phyloP scores from a whole-genome alignment of 257 asterid species.

The Cynanchum wilfordii region DNA sequence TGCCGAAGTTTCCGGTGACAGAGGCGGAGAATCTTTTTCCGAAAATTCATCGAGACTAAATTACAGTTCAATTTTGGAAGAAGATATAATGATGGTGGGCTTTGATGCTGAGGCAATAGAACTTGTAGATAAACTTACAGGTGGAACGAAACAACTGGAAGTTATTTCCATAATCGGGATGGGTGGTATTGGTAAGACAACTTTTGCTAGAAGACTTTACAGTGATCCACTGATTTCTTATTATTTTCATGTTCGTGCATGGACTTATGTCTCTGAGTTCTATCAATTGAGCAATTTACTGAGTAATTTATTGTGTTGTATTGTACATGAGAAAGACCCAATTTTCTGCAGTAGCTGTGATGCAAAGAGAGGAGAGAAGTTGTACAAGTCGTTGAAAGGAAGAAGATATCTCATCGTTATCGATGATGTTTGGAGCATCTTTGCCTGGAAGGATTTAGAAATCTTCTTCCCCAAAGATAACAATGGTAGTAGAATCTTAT shows the following conservation, averaged over 20 bases:
- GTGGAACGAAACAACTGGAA: not conserved
- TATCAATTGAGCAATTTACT: not conserved
- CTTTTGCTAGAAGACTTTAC: slow-evolving; percentile 1
- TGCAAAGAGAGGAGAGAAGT: not conserved
- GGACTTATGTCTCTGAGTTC: not conserved
- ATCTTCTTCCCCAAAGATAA: slow-evolving; percentile 8
- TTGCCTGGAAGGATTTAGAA: not conserved
- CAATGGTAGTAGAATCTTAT: slow-evolving; percentile 16
- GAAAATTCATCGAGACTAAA: too few relatives aligned
- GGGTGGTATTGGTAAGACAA: slow-evolving; percentile 10
- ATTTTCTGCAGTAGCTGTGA: not conserved
- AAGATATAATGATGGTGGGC: not conserved
- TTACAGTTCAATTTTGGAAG: not conserved
- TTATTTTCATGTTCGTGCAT: slow-evolving; percentile 8
- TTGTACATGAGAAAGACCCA: not conserved
- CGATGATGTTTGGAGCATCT: slow-evolving; percentile 15
- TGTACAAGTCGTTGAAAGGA: slow-evolving; percentile 6
- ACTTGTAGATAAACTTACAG: not conserved
- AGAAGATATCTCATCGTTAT: slow-evolving; percentile 16
- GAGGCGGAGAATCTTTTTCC: not conserved
- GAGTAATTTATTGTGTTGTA: slow-evolving; percentile 1
- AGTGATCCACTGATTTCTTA: not conserved
- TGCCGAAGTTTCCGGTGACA: not conserved
- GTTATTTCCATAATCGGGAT: slow-evolving; percentile 5
- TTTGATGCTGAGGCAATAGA: not conserved